phyloP scores from a whole-genome alignment of 2,329 filamentous ascomycete species.

The Helminthosporium solani region DNA sequence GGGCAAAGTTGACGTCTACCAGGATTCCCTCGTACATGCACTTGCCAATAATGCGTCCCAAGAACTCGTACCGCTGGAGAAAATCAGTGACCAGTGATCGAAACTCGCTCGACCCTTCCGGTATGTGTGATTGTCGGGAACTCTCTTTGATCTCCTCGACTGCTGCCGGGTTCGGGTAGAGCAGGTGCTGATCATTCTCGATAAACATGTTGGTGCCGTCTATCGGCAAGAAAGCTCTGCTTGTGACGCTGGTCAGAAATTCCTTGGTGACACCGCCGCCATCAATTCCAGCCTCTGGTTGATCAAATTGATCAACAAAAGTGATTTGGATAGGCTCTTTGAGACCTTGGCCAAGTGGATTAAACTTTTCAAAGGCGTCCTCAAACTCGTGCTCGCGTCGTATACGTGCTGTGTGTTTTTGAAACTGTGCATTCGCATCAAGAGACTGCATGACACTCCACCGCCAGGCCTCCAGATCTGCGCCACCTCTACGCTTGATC shows the following conservation, averaged over 20 bases:
- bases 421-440: slow-evolving; percentile 38
- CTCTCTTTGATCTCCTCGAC: slow-evolving; percentile 67
- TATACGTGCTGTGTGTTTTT: slow-evolving; percentile 71
- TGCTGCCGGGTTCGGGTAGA: slow-evolving; percentile 83
- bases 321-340: slow-evolving; percentile 97
- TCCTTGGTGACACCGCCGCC: slow-evolving; percentile 97
- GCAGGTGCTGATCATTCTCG: slow-evolving; percentile 79
- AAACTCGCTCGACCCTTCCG: slow-evolving; percentile 58
- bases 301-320: slow-evolving; percentile 88
- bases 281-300: slow-evolving; percentile 89
- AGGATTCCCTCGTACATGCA: slow-evolving; percentile 97
- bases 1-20: slow-evolving; percentile 87
- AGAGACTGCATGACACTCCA: slow-evolving; percentile 50
- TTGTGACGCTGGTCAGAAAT: slow-evolving; percentile 85
- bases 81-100: slow-evolving; percentile 60
- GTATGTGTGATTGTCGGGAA: slow-evolving; percentile 54
- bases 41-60: slow-evolving; percentile 91
- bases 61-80: slow-evolving; percentile 79
- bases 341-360: slow-evolving; percentile 73
- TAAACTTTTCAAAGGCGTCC: slow-evolving; percentile 84
- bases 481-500: slow-evolving; percentile 65
- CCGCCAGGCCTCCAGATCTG: slow-evolving; percentile 76
- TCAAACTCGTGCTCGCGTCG: slow-evolving; percentile 76
- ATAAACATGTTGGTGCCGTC: slow-evolving; percentile 65
- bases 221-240: slow-evolving; percentile 72